Evolutionary conservation across 1,284 basidiomycete genomes (phyloP).

Genomic region (Lentinus polychrous): DNA sequence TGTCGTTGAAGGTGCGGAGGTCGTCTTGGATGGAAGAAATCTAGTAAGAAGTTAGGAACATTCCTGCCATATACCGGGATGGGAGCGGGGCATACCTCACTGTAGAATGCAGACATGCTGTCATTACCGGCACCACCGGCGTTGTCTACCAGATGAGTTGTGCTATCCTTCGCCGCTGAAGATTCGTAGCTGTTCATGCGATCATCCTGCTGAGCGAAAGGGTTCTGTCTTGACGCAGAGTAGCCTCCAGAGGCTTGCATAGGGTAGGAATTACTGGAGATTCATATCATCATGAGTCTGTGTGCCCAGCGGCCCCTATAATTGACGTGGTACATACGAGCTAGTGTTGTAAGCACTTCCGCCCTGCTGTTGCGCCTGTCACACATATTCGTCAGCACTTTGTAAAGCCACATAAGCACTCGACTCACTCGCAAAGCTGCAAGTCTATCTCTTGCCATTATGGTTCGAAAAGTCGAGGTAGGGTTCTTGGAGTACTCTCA

Average conservation of each 20-base stretch:
- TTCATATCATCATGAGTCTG: conserved; percentile 2
- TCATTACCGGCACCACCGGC: conserved; percentile 31
- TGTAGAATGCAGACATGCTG: conserved; percentile 66
- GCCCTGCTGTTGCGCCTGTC: conserved; percentile 59
- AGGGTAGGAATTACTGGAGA: conserved; percentile 54
- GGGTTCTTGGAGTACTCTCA: background rate
- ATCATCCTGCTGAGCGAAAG: conserved; percentile 62
- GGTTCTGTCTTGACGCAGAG: conserved; percentile 45
- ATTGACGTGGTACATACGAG: conserved; percentile 35
- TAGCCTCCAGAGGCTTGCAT: conserved; percentile 49
- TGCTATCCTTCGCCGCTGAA: conserved; percentile 57
- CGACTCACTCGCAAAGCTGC: conserved; percentile 69
- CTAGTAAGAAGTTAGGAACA: conserved; percentile 26
- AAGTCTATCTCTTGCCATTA: conserved; percentile 77
- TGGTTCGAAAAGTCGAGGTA: conserved; percentile 20
- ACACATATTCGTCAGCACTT: conserved; percentile 5
- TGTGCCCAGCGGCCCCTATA: too few relatives aligned
- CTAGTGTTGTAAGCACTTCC: conserved; percentile 41
- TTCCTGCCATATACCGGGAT: background rate
- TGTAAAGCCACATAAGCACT: background rate
- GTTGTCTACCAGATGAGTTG: conserved; percentile 36
- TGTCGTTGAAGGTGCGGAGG: conserved; percentile 63
- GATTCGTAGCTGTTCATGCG: conserved; percentile 44
- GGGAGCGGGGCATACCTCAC: conserved; percentile 46
- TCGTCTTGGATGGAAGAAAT: conserved; percentile 71